Evolutionary conservation across 1,139 yeast species (phyloP).

Genomic region (Candida tetrigidarum): DNA sequence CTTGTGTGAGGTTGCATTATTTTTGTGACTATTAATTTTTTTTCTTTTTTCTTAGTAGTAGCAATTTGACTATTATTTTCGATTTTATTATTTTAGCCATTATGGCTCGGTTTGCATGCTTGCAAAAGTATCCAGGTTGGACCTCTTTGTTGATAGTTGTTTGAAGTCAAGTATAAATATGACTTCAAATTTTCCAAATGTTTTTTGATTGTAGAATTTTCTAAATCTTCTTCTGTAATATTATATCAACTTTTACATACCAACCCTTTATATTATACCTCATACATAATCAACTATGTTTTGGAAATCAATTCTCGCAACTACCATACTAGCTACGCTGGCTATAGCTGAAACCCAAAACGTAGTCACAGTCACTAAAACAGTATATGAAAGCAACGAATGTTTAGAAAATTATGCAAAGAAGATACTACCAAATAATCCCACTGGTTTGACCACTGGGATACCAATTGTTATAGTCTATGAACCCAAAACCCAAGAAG

Average conservation of each 20-base stretch:
- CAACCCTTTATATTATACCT: not conserved
- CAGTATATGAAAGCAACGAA: slow-evolving; percentile 35
- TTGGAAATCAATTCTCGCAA: slow-evolving; percentile 8
- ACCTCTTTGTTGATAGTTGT: not conserved
- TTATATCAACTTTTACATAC: not conserved
- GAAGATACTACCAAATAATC: slow-evolving; percentile 28
- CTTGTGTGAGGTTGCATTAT: not conserved
- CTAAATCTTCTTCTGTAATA: not conserved
- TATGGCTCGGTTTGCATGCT: not conserved
- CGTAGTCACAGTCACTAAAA: slow-evolving; percentile 31
- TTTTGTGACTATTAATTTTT: not conserved
- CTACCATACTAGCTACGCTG: slow-evolving; percentile 6
- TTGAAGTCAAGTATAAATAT: not conserved
- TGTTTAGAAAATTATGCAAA: slow-evolving; percentile 29
- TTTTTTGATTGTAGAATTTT: not conserved
- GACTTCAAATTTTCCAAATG: not conserved
- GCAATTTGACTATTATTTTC: not conserved
- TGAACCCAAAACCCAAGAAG: slow-evolving; percentile 16
- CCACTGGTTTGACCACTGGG: slow-evolving; percentile 28
- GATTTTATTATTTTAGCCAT: not conserved
- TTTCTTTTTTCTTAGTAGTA: not conserved
- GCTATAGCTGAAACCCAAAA: slow-evolving; percentile 18
- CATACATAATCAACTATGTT: slow-evolving; percentile 2
- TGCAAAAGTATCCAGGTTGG: too few relatives aligned
- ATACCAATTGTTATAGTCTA: slow-evolving; percentile 39